Evolutionary conservation across 2,329 filamentous ascomycete species (phyloP).

Genomic region (Paraphaeosphaeria sporulosa): DNA sequence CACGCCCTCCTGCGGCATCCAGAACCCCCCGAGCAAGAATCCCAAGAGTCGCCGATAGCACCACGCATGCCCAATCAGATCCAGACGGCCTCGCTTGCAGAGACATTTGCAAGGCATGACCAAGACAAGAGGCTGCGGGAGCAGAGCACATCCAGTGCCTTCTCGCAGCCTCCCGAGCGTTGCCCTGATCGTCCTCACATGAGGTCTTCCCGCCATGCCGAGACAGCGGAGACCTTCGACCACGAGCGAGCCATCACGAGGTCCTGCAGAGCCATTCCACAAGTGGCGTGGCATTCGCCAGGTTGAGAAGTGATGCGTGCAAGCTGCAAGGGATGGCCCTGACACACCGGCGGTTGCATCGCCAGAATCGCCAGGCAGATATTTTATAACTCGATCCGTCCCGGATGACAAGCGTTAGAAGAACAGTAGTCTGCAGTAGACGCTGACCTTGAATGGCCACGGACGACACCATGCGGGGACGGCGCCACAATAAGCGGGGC

Average conservation of each 20-base stretch:
- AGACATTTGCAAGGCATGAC: slow-evolving; percentile 40
- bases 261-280: slow-evolving; percentile 7
- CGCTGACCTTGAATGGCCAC: slow-evolving; percentile 34
- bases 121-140: slow-evolving; percentile 29
- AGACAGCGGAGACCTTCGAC: slow-evolving; percentile 14
- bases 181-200: slow-evolving; percentile 20
- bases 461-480: slow-evolving; percentile 37
- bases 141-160: slow-evolving; percentile 23
- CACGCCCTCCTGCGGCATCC: slow-evolving; percentile 31
- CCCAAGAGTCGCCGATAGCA: slow-evolving; percentile 24
- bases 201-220: slow-evolving; percentile 9
- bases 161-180: slow-evolving; percentile 11
- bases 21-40: slow-evolving; percentile 27
- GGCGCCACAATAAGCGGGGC: slow-evolving; percentile 30
- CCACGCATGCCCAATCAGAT: slow-evolving; percentile 29
- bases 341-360: slow-evolving; percentile 36
- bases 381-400: slow-evolving; percentile 40
- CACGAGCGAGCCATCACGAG: slow-evolving; percentile 21
- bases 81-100: slow-evolving; percentile 29
- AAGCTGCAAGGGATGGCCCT: slow-evolving; percentile 11
- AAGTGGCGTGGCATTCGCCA: slow-evolving; percentile 5
- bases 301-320: neutral
- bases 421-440: slow-evolving; percentile 17
- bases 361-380: slow-evolving; percentile 43
- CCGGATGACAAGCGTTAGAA: slow-evolving; percentile 36